A percentile compares a stretch with the other conserved stretches of the same genome.
Evolutionary conservation across 192 early-diverging fungal species (phyloP).

Genomic region (Backusella liffmaniae): DNA sequence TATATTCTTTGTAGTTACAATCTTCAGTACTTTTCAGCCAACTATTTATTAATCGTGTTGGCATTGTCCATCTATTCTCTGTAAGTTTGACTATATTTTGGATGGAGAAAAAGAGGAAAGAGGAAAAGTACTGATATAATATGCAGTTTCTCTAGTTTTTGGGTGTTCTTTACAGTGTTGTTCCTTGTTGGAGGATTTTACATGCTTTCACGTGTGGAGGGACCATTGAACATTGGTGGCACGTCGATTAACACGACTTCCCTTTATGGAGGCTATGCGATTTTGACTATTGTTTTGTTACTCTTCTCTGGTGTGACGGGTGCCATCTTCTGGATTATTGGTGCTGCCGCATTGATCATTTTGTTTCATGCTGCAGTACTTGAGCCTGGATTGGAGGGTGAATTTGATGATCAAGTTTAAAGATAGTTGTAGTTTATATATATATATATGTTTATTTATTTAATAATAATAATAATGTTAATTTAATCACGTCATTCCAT

Average conservation of each 20-base stretch:
- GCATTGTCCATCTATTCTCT: slow-evolving; percentile 54
- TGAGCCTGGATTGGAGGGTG: slow-evolving; percentile 53
- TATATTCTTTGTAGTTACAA: slow-evolving; percentile 45
- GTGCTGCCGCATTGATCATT: slow-evolving; percentile 56
- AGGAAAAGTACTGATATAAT: not conserved
- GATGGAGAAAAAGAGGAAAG: not conserved
- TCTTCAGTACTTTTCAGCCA: slow-evolving; percentile 56
- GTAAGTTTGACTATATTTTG: slow-evolving; percentile 31
- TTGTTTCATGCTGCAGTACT: slow-evolving; percentile 56
- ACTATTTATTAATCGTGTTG: slow-evolving; percentile 58
- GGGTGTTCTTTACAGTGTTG: slow-evolving; percentile 48
- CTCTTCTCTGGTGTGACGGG: slow-evolving; percentile 51
- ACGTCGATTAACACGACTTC: slow-evolving; percentile 37
- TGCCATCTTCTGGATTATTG: slow-evolving; percentile 61
- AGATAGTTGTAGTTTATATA: not conserved
- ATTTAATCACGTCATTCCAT: not conserved
- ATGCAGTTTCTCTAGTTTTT: slow-evolving; percentile 48
- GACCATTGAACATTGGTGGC: slow-evolving; percentile 39
- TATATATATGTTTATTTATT: slow-evolving; percentile 1
- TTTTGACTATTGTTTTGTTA: slow-evolving; percentile 47
- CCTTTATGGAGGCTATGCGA: slow-evolving; percentile 44
- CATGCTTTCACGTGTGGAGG: slow-evolving; percentile 43
- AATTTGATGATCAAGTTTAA: slow-evolving; percentile 37
- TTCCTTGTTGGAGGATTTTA: slow-evolving; percentile 50
- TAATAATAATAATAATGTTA: not conserved